phyloP scores from a whole-genome alignment of 805 yeast species.

The Barnettozyma populi region DNA sequence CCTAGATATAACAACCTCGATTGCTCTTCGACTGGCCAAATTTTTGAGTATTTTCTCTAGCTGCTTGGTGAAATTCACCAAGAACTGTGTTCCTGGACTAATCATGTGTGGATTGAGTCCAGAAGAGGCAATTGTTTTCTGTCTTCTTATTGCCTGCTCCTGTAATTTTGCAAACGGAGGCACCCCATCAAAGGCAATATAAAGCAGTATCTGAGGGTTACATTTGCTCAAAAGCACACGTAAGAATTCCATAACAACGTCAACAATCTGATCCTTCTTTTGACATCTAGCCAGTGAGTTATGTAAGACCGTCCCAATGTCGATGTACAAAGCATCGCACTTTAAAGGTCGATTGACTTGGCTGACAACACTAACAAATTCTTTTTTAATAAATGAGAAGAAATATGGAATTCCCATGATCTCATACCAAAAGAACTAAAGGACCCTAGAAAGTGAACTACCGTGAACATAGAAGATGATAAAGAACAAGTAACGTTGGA shows the following conservation, averaged over 20 bases:
- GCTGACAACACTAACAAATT: slow-evolving; percentile 5
- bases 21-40: slow-evolving; percentile 66
- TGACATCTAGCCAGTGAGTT: slow-evolving; percentile 68
- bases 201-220: slow-evolving; percentile 69
- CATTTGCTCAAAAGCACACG: slow-evolving; percentile 27
- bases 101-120: slow-evolving; percentile 83
- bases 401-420: slow-evolving; percentile 21
- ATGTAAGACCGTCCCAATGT: slow-evolving; percentile 90
- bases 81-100: slow-evolving; percentile 93
- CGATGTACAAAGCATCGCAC: slow-evolving; percentile 85
- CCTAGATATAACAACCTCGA: slow-evolving; percentile 72
- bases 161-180: slow-evolving; percentile 97
- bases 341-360: slow-evolving; percentile 29
- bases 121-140: slow-evolving; percentile 73
- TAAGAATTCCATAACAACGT: slow-evolving; percentile 35
- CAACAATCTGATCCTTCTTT: slow-evolving; percentile 69
- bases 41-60: slow-evolving; percentile 72
- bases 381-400: slow-evolving; percentile 8
- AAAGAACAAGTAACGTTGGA: no score
- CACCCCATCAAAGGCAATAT: slow-evolving; percentile 95
- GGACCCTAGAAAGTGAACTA: not conserved
- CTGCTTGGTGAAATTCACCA: slow-evolving; percentile 72
- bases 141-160: slow-evolving; percentile 89
- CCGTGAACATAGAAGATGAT: no score
- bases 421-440: not conserved